These are phyloP conservation scores for Aspergillus carlsbadensis DNA, from an alignment of 495 filamentous ascomycete species.

Conservation along the genomic window DNA sequence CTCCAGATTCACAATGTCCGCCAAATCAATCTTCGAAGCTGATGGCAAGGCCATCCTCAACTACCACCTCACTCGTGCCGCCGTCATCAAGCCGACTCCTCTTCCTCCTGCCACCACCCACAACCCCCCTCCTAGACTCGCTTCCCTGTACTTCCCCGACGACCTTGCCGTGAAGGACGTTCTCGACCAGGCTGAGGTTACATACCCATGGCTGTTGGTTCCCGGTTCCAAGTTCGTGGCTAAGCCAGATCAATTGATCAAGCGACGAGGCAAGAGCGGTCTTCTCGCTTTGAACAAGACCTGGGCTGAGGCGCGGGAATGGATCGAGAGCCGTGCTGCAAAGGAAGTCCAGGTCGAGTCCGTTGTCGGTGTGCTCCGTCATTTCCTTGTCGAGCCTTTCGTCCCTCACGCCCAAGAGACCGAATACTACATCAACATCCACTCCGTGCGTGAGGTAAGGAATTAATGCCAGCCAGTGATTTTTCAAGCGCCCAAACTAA, in stretches of 20 bases:
- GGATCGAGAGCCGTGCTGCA: conserved; percentile 88
- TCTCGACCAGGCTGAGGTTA: conserved; percentile 91
- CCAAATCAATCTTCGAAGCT: conserved; percentile 97
- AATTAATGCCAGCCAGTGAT: conserved; percentile 4
- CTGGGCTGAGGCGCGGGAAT: conserved; percentile 87
- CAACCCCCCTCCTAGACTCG: conserved; percentile 88
- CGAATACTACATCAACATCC: conserved; percentile 98
- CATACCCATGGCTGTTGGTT: conserved; percentile 89
- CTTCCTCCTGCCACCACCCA: conserved; percentile 82
- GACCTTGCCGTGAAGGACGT: conserved; percentile 78
- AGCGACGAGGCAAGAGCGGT: conserved; percentile 97
- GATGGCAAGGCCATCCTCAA: conserved; percentile 99
- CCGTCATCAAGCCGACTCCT: conserved; percentile 96
- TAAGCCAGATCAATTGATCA: conserved; percentile 99
- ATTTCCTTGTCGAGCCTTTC: conserved; percentile 98
- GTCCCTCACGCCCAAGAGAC: conserved; percentile 90
- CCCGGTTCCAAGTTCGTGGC: conserved; percentile 89
- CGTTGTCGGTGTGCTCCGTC: conserved; percentile 80
- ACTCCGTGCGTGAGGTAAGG: conserved; percentile 88
- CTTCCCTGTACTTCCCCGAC: conserved; percentile 89
- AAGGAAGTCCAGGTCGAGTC: conserved; percentile 93
- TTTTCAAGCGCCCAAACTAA: background rate
- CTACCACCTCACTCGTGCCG: conserved; percentile 98
- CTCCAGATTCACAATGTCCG: conserved; percentile 69
- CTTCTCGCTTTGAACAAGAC: conserved; percentile 95